These are phyloP conservation scores for Aspergillus baeticus DNA, from an alignment of 495 filamentous ascomycete genomes.

Conservation along the genomic window DNA sequence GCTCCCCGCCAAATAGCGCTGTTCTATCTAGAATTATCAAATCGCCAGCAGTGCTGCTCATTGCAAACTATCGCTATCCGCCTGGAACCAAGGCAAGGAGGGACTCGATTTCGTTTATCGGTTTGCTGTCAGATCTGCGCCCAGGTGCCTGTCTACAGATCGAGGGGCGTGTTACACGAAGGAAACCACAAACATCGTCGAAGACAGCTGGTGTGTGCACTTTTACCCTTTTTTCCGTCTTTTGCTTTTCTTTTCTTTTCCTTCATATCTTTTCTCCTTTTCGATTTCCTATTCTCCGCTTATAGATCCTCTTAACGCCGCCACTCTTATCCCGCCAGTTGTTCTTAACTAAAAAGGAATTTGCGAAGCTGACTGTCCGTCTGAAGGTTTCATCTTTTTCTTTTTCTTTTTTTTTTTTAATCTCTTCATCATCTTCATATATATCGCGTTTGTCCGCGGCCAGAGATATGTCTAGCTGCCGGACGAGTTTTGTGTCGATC, in stretches of 20 bases:
- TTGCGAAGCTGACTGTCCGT: neutral
- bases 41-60: neutral
- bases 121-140: constrained; percentile 29
- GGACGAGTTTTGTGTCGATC: constrained; percentile 45
- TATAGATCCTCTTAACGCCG: neutral
- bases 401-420: constrained; percentile 1
- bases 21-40: neutral
- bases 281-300: constrained; percentile 16
- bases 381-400: neutral
- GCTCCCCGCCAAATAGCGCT: neutral
- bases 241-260: constrained; percentile 6
- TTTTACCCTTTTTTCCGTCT: constrained; percentile 12
- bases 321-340: neutral
- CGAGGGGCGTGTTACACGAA: constrained; percentile 35
- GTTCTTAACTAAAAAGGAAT: neutral
- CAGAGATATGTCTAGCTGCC: constrained; percentile 36
- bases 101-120: constrained; percentile 22
- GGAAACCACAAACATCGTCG: constrained; percentile 40
- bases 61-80: constrained; percentile 2
- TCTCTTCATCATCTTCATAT: no score
- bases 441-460: constrained; percentile 14
- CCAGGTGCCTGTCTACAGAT: constrained; percentile 32
- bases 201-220: constrained; percentile 36
- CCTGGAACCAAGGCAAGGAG: constrained; percentile 11
- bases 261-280: neutral